Percentiles rank a stretch among this genome's conserved stretches.
phyloP scores from a whole-genome alignment of 768 basidiomycete genomes.

The Hericium coralloides region DNA sequence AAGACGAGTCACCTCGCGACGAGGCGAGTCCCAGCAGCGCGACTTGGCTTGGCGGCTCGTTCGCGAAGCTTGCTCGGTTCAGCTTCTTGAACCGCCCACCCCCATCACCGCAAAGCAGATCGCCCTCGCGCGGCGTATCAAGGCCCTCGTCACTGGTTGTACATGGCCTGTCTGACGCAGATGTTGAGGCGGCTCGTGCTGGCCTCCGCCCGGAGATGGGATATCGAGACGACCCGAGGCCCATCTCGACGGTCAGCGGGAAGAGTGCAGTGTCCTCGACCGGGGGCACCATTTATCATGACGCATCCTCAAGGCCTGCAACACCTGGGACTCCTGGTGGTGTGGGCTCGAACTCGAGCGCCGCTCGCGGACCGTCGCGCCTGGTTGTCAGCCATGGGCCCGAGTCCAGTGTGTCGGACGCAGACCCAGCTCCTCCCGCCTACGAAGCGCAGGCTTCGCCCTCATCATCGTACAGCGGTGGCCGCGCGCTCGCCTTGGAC shows the following conservation, averaged over 20 bases:
- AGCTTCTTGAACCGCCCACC: not conserved
- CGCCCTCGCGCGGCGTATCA: not conserved
- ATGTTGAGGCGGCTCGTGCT: constrained; percentile 22
- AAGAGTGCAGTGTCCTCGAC: constrained; percentile 30
- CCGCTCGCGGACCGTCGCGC: constrained; percentile 3
- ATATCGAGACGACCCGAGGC: constrained; percentile 31
- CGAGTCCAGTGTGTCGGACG: not conserved
- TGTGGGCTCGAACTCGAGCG: constrained; percentile 15
- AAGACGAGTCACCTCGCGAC: constrained; percentile 3
- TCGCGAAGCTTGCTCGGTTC: not conserved
- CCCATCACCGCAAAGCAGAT: not conserved
- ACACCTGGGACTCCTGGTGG: constrained; percentile 35
- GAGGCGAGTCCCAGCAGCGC: constrained; percentile 14
- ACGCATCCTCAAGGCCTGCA: constrained; percentile 40
- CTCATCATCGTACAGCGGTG: not conserved
- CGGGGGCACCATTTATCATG: constrained; percentile 53
- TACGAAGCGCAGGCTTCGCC: constrained; percentile 8
- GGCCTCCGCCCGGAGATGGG: constrained; percentile 10
- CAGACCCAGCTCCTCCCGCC: not conserved
- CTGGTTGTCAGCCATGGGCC: constrained; percentile 10
- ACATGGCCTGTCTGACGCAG: constrained; percentile 7
- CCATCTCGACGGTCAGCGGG: constrained; percentile 48
- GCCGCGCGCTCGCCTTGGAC: constrained; percentile 9
- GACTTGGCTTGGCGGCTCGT: not conserved
- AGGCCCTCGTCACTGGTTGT: constrained; percentile 3